Evolutionary conservation across 768 basidiomycete genomes (phyloP), one percentile per base, ranked within the genome.

Genomic region (Leucogyrophana mollusca): DNA sequence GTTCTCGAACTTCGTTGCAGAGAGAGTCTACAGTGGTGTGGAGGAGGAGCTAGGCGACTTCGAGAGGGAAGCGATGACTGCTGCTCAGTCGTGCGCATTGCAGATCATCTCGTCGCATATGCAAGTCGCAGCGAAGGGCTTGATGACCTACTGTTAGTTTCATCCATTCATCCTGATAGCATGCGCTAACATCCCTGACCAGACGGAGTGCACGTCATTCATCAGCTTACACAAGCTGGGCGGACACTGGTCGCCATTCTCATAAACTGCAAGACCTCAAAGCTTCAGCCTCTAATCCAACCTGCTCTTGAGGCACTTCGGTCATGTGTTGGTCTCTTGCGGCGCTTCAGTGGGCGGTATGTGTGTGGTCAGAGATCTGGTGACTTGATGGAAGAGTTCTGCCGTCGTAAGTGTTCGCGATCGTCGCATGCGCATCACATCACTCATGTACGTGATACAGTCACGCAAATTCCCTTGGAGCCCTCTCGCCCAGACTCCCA

Each of bases 151-250:
- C 57, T 95, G 90, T 93, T 56, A 69, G 90, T 77, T 47, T 42
- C 34, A 39, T 46, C 27, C 33, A 4, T 16, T 40, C 32, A 14
- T 32, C 43, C 34, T 51, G 25, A 48, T 32, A 20, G 11, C 33
- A 44, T 50, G 43, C 43, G 49, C 42, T 46, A 37, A 54, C 50
- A 49, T 44, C 51, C 47, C 40, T 46, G 6, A 22, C 4, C 58
- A 94, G 91, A 93, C 65, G 93, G 93, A 2, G 92, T 95, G 1
- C 92, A 94, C 62, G 92, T 94, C 49, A 95, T 96, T 37, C 93
- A 96, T 61, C 94, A 96, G 64, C 72, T 95, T 49, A 94, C 93
- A 3, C 92, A 94, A 60, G 93, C 93, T 18, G 94, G 94, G 7
- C 80, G 94, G 40, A 94, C 94, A 2, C 74, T 96, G 14, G 81